Percentiles rank a stretch among this genome's conserved stretches.
Conservation (phyloP, 352 stramenopile species). For the Halophytophthora batemanensis region DNA sequence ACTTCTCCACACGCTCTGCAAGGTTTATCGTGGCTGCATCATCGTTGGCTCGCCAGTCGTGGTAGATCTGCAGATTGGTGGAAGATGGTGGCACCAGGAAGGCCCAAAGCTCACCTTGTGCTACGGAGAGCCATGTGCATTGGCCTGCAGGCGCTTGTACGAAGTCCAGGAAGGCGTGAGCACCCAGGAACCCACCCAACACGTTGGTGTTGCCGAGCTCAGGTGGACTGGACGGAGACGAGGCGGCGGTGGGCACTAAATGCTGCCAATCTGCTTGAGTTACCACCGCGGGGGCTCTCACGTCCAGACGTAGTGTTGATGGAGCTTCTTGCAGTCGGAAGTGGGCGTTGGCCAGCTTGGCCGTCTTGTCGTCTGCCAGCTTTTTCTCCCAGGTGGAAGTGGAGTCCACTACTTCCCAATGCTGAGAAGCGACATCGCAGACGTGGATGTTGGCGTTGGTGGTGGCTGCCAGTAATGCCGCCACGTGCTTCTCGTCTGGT, state of each 20-base stretch:
- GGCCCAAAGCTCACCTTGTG: slow-evolving; percentile 53
- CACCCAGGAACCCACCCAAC: slow-evolving; percentile 52
- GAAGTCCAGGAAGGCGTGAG: slow-evolving; percentile 72
- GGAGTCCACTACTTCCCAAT: slow-evolving; percentile 28
- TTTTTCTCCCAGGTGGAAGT: slow-evolving; percentile 25
- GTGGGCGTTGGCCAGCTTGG: slow-evolving; percentile 40
- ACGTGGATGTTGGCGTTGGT: slow-evolving; percentile 19
- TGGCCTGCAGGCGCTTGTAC: slow-evolving; percentile 44
- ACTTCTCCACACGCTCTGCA: slow-evolving; percentile 62
- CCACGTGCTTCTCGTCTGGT: slow-evolving; percentile 27
- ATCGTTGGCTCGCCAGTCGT: slow-evolving; percentile 52
- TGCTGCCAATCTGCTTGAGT: slow-evolving; percentile 54
- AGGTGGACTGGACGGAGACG: slow-evolving; percentile 2
- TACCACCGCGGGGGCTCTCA: slow-evolving; percentile 46
- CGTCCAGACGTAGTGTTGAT: slow-evolving; percentile 26
- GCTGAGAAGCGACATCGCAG: slow-evolving; percentile 39
- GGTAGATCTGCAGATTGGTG: slow-evolving; percentile 45
- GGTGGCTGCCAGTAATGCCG: slow-evolving; percentile 34
- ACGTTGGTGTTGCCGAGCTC: slow-evolving; percentile 37
- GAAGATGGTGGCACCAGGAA: slow-evolving; percentile 63
- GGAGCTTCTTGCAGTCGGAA: slow-evolving; percentile 48
- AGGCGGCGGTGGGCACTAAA: slow-evolving; percentile 14
- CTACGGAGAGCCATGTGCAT: slow-evolving; percentile 63
- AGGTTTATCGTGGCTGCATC: slow-evolving; percentile 50
- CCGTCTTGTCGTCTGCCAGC: slow-evolving; percentile 14